phyloP scores from a whole-genome alignment of 129 eudicot species.

The Arctium lappa region DNA sequence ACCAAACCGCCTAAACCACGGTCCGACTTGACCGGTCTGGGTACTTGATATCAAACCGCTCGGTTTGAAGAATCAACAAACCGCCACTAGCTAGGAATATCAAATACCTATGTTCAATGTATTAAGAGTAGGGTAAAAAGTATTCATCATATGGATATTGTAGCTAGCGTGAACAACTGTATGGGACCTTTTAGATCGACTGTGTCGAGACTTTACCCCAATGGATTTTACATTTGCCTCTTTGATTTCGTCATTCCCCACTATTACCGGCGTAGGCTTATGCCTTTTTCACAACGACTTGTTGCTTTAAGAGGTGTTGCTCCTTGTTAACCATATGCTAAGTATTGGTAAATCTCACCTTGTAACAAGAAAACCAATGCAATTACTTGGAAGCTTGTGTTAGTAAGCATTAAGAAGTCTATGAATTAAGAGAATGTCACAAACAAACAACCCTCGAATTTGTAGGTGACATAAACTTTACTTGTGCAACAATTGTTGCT shows the following conservation, averaged over 20 bases:
- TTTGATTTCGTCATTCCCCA: background rate
- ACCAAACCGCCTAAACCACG: too few relatives aligned
- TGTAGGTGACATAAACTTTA: background rate
- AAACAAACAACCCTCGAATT: background rate
- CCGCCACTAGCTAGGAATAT: too few relatives aligned
- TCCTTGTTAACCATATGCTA: background rate
- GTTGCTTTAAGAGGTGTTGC: background rate
- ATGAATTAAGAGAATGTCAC: background rate
- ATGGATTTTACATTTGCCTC: background rate
- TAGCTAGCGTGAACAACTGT: background rate
- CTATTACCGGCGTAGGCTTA: background rate
- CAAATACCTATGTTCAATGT: too few relatives aligned
- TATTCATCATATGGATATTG: background rate
- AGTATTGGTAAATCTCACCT: background rate
- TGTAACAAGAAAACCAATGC: background rate
- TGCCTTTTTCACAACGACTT: background rate
- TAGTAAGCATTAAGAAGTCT: background rate
- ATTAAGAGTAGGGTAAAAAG: background rate
- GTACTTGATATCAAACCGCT: too few relatives aligned
- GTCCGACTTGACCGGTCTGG: too few relatives aligned
- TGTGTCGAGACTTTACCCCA: background rate
- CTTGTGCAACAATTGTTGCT: background rate
- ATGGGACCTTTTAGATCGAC: background rate
- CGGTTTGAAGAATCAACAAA: too few relatives aligned
- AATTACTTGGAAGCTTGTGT: background rate